phyloP scores from a whole-genome alignment of 306 rosid species.

The Trifolium dubium region DNA sequence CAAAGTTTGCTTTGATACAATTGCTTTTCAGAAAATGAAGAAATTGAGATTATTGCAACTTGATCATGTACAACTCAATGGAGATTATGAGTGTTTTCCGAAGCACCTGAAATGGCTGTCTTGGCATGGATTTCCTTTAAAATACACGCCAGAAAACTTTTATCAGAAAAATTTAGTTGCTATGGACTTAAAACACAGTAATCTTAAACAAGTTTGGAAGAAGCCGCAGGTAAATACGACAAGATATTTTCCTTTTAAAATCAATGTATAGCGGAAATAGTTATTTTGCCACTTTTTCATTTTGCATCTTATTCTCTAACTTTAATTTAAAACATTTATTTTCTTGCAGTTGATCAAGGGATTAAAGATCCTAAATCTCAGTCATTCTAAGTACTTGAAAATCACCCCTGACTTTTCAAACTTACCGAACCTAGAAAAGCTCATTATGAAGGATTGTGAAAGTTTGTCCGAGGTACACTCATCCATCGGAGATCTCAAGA shows the following conservation, averaged over 20 bases:
- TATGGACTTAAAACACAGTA: neutral
- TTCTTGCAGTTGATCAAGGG: neutral
- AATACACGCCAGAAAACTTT: neutral
- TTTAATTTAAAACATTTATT: neutral
- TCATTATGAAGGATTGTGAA: neutral
- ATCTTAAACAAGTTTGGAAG: slow-evolving; percentile 9
- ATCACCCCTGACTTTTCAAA: neutral
- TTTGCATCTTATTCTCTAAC: neutral
- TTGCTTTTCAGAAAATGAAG: slow-evolving; percentile 3
- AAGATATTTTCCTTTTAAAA: neutral
- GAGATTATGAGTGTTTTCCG: neutral
- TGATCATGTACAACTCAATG: neutral
- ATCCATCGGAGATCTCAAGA: neutral
- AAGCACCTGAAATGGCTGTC: slow-evolving; percentile 1
- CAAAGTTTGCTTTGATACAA: too few relatives aligned
- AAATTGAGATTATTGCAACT: slow-evolving; percentile 10
- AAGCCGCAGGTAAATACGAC: neutral
- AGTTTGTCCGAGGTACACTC: neutral
- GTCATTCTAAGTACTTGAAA: neutral
- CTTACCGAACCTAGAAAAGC: neutral
- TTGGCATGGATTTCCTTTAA: slow-evolving; percentile 19
- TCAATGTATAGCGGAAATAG: neutral
- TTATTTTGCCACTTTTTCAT: too few relatives aligned
- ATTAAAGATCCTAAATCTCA: neutral
- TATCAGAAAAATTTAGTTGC: slow-evolving; percentile 2